Base-by-base conservation (phyloP, 2,329 filamentous ascomycete species). In the Plectosphaerella sp. region DNA sequence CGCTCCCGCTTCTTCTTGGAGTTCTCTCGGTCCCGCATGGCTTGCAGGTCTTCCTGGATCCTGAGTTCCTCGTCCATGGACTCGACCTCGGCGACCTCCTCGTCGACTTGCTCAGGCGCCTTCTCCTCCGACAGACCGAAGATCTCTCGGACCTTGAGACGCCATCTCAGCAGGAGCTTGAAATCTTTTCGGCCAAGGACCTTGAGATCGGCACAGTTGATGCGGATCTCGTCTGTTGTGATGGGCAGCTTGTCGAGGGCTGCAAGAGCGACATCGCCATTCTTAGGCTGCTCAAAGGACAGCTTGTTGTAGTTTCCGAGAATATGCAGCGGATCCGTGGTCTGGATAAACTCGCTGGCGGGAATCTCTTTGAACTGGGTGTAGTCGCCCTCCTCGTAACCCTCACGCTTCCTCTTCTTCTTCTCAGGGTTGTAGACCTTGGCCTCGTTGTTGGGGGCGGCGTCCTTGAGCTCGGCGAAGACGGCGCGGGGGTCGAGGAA, bases 371-470 rank as follows among this genome's bases (percentile, higher is more conserved):
- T 96, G 76, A 88, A 96, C 62, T 96, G 90, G 5, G 85, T 93
- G 69, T 87, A 96, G 59, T 99, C 91, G 36, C 91, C 93, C 70
- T 99, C 94, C 59, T 97, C 93, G 59, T 99, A 99, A 78, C 94
- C 94, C 45, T 96, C 93, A 76, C 94, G 81, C 82, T 97, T 97
- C 53, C 94, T 79, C 83, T 97, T 99, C 80, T 97, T 99, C 65
- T 90, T 79, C 67, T 99, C 94, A 0, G 94, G 94, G 59, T 99
- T 97, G 77, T 93, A 99, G 2, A 99, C 94, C 68, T 96, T 96
- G 39, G 94, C 94, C 68, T 99, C 94, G 61, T 97, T 95, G 70
- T 97, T 99, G 2, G 91, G 91, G 0, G 87, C 88, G 2, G 89
- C 84, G 52, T 88, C 89, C 33, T 87, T 77, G n/a, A 97, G 75